These are phyloP conservation scores for Creolimax fragrantissima DNA, from an alignment of 78 protist genomes.

Conservation along the genomic window DNA sequence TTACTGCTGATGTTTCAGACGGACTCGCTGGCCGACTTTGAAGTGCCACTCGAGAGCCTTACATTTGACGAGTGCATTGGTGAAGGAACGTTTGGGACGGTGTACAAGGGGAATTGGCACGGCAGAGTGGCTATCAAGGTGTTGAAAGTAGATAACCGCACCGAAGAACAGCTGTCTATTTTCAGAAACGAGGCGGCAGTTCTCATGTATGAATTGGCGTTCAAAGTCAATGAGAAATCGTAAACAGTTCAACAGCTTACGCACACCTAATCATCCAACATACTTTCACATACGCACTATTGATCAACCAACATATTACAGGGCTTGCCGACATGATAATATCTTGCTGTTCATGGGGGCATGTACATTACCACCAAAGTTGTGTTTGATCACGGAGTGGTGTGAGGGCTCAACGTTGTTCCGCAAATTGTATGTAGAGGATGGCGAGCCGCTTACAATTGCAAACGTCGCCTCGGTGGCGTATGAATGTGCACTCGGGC, in stretches of 20 bases:
- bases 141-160: slow-evolving; percentile 5
- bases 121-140: slow-evolving; percentile 29
- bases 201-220: background rate
- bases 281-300: too few species aligned
- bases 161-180: background rate
- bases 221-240: too few species aligned
- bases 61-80: background rate
- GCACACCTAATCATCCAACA: too few species aligned
- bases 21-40: slow-evolving; percentile 10
- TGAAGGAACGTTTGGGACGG: slow-evolving; percentile 20
- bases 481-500: background rate
- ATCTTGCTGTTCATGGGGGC: slow-evolving; percentile 40
- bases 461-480: background rate
- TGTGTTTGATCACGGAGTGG: slow-evolving; percentile 32
- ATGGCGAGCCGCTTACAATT: background rate
- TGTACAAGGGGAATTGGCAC: slow-evolving; percentile 40
- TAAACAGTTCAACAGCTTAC: too few species aligned
- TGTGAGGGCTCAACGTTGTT: slow-evolving; percentile 28
- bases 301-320: too few species aligned
- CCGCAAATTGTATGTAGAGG: background rate
- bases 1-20: too few species aligned
- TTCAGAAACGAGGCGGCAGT: slow-evolving; percentile 29
- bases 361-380: slow-evolving; percentile 10
- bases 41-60: background rate
- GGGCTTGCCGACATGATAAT: slow-evolving; percentile 27